Conservation (phyloP, 2,329 filamentous ascomycete genomes). For the Chaetomium sp. region DNA sequence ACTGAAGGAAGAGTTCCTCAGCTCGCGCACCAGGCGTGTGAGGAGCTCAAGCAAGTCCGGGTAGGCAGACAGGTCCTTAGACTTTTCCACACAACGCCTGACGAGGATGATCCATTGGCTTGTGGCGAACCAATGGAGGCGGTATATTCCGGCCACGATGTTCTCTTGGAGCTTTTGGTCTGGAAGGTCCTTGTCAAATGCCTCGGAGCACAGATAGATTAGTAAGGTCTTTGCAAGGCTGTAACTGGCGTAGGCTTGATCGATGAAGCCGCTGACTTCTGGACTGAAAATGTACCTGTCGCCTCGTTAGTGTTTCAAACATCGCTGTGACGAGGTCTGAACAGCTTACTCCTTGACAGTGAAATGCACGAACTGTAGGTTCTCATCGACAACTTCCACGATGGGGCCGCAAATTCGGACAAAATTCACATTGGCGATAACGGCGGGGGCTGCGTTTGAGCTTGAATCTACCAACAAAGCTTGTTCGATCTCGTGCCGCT, state of each 20-base stretch:
- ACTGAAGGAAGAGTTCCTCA: background rate
- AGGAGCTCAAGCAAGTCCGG: background rate
- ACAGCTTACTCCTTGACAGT: background rate
- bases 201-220: background rate
- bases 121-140: background rate
- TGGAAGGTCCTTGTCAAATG: background rate
- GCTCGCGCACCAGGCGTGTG: background rate
- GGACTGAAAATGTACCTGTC: background rate
- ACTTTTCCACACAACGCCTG: background rate
- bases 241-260: background rate
- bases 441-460: background rate
- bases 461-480: background rate
- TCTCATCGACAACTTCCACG: background rate
- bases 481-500: background rate
- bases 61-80: background rate
- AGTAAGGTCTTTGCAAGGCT: background rate
- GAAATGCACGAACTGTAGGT: background rate
- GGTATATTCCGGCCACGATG: background rate
- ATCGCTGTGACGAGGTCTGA: background rate
- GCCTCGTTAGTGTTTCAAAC: background rate
- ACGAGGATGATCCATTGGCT: background rate
- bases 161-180: background rate
- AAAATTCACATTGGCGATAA: background rate
- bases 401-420: background rate
- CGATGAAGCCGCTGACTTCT: background rate